Evolutionary conservation across 805 yeast genomes (phyloP), one percentile per base, ranked within the genome.

Genomic region (Suhomyces kilbournensis): DNA sequence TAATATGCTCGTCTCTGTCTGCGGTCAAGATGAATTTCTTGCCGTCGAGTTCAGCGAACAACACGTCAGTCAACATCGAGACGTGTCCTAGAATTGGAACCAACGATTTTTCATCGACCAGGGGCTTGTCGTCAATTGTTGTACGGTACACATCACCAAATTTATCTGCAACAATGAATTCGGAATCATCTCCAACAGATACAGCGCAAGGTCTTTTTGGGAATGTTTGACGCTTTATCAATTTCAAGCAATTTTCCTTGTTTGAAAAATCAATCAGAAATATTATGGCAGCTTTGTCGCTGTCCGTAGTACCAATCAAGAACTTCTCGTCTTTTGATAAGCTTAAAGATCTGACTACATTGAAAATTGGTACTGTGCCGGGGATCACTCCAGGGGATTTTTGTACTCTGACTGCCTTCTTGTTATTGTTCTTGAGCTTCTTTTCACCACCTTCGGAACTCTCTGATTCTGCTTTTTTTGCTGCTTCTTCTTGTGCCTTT

Each of bases 1-100:
- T 81, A 56, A 94, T 87, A 68, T 96, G 99, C 69, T 94, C 99
- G 69, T 94, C 99, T 70, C 99, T 81, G 72, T 94, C 99, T 38
- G 92, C 84, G 1, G 96, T 84, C 51, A 93, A 76, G 14, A 92
- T 66, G 54, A 70, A 86, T 56, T 77, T 75, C 53, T 80, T 79
- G 7, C 76, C 79, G 7, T 61, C 47, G 35, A 64, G 55, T 20
- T 59, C 53, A 10, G 78, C 74, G 25, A 84, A 72, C 26, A 77
- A 63, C 2, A 92, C 79, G 56, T 85, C 90, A n/a, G 96, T 88
- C 55, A 94, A 79, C 97, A 94, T 90, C 2, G 97, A 92, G 4
- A 94, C 98, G 69, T 94, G 99, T 7, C 99, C 99, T 50, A 93
- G 72, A 6, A 93, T 77, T 2, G 97, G 97, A 38, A 74, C 79